Evolutionary conservation across 1,284 basidiomycete genomes (phyloP).

Genomic region (Cryptococcus neoformans): DNA sequence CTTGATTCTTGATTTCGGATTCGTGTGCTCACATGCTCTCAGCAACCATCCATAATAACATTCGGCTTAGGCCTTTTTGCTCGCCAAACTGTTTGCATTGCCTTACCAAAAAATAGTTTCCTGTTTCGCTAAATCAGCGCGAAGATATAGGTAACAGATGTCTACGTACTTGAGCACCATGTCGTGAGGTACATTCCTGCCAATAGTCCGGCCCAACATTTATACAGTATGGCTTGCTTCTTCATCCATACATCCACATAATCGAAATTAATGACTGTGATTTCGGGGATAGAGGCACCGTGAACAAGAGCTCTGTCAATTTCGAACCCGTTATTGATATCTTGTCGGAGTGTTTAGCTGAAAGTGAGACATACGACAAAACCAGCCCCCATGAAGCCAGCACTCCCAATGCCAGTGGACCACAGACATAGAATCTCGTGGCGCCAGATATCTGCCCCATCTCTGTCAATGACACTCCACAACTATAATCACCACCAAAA

Average conservation of each 20-base stretch:
- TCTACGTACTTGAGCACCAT: neutral
- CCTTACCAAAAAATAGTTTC: neutral
- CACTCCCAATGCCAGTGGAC: neutral
- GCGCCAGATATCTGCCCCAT: neutral
- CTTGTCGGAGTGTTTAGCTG: too few relatives aligned
- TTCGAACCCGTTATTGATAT: neutral
- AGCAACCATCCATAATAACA: constrained; percentile 1
- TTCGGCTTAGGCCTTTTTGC: neutral
- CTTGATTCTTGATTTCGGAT: neutral
- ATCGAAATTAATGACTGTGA: neutral
- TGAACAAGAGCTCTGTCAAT: neutral
- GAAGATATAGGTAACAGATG: too few relatives aligned
- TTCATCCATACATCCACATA: neutral
- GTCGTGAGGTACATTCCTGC: neutral
- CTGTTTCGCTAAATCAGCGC: neutral
- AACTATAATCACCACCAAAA: neutral
- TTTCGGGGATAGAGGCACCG: neutral
- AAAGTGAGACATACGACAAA: too few relatives aligned
- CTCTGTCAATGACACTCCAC: neutral
- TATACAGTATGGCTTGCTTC: neutral
- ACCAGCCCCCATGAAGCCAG: neutral
- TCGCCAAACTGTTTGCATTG: neutral
- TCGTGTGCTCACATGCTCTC: neutral
- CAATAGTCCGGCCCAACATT: constrained; percentile 1
- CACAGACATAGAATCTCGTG: neutral